phyloP scores from a whole-genome alignment of 2,329 filamentous ascomycete species.

The Fonsecaea nubica region DNA sequence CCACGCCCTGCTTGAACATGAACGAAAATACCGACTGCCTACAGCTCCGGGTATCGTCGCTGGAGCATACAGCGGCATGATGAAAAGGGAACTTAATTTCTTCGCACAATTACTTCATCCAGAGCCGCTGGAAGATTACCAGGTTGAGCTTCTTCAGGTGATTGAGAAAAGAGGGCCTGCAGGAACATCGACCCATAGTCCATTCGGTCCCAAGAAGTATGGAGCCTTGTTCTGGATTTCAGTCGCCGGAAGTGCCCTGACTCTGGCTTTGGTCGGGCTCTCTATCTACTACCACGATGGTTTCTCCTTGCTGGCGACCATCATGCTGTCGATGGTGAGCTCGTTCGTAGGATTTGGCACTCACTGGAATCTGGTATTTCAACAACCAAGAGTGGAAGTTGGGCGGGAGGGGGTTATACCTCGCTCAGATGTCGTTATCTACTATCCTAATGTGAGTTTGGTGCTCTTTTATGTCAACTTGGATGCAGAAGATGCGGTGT shows the following conservation, averaged over 20 bases:
- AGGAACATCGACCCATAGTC: slow-evolving; percentile 23
- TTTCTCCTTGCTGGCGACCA: slow-evolving; percentile 60
- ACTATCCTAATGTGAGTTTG: slow-evolving; percentile 56
- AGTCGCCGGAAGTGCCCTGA: slow-evolving; percentile 56
- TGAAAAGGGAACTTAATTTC: slow-evolving; percentile 64
- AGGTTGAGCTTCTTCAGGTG: slow-evolving; percentile 52
- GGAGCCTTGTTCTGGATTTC: slow-evolving; percentile 30
- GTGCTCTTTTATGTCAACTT: neutral
- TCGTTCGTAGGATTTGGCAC: slow-evolving; percentile 64
- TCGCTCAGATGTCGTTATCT: slow-evolving; percentile 65
- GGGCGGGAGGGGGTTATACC: slow-evolving; percentile 51
- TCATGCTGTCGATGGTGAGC: slow-evolving; percentile 60
- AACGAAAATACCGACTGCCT: slow-evolving; percentile 63
- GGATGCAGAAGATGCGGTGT: neutral
- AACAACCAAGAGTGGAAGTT: slow-evolving; percentile 53
- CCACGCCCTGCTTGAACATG: slow-evolving; percentile 65
- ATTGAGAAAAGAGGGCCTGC: slow-evolving; percentile 39
- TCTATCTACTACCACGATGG: slow-evolving; percentile 62
- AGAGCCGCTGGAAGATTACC: slow-evolving; percentile 44
- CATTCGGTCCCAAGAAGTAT: slow-evolving; percentile 27
- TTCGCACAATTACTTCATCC: slow-evolving; percentile 68
- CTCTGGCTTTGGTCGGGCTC: slow-evolving; percentile 61
- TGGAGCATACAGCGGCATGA: slow-evolving; percentile 64
- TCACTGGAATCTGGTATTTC: slow-evolving; percentile 64
- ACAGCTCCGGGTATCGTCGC: slow-evolving; percentile 62